Evolutionary conservation across 129 eudicot genomes (phyloP).

Genomic region (Lactuca saligna): DNA sequence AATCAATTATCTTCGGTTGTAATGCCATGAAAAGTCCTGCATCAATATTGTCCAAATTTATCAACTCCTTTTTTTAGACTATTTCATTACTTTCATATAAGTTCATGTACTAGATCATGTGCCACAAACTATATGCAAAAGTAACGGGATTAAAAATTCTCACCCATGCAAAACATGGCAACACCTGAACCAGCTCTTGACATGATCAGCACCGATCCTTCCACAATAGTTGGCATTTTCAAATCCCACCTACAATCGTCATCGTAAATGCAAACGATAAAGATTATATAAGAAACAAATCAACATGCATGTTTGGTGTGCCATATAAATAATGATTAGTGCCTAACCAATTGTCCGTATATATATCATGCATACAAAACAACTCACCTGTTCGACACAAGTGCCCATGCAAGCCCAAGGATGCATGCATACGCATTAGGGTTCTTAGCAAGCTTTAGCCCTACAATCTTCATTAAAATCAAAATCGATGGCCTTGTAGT

Average conservation of each 20-base stretch:
- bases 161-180: constrained; percentile 91
- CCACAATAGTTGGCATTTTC: constrained; percentile 63
- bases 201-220: constrained; percentile 74
- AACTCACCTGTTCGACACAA: constrained; percentile 49
- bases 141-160: neutral
- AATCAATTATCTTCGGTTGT: constrained; percentile 58
- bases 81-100: neutral
- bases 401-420: constrained; percentile 71
- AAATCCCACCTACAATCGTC: constrained; percentile 64
- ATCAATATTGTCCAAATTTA: constrained; percentile 13
- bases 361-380: neutral
- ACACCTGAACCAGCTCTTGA: constrained; percentile 88
- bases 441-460: constrained; percentile 58
- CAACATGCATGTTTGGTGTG: neutral
- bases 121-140: no score
- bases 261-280: neutral
- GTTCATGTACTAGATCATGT: neutral
- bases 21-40: constrained; percentile 78
- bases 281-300: neutral
- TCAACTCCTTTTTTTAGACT: neutral
- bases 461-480: constrained; percentile 50
- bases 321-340: no score
- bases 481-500: constrained; percentile 37
- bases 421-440: constrained; percentile 80
- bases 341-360: neutral